These are phyloP conservation scores for Acer campestre DNA, from an alignment of 345 rosid species.

Conservation along the genomic window DNA sequence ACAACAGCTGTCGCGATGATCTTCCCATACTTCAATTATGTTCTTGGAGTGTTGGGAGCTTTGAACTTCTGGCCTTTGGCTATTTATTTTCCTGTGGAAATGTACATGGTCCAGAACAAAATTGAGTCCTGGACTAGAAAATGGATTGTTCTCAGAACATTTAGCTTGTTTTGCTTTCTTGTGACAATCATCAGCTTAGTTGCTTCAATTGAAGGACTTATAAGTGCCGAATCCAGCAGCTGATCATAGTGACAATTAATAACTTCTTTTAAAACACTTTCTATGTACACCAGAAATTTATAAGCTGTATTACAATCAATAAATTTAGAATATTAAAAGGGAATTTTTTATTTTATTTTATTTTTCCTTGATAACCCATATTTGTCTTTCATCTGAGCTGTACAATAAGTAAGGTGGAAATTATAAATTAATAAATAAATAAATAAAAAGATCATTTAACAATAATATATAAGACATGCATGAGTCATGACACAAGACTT, in stretches of 20 bases:
- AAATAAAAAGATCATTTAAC: too few relatives aligned
- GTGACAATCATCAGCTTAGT: slow-evolving; percentile 37
- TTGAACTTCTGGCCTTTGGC: slow-evolving; percentile 72
- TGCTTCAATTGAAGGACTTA: slow-evolving; percentile 47
- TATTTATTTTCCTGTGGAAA: slow-evolving; percentile 68
- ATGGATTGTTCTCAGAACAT: slow-evolving; percentile 53
- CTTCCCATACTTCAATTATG: slow-evolving; percentile 69
- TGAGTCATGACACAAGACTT: too few relatives aligned
- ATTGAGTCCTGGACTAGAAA: slow-evolving; percentile 45
- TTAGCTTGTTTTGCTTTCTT: slow-evolving; percentile 53
- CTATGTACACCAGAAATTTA: not conserved
- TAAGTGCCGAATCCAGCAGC: slow-evolving; percentile 43
- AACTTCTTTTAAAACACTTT: too few relatives aligned
- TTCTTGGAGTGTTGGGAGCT: slow-evolving; percentile 59
- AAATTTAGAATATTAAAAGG: too few relatives aligned
- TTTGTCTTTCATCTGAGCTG: too few relatives aligned
- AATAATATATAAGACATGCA: too few relatives aligned
- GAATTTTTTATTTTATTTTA: too few relatives aligned
- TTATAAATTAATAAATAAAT: too few relatives aligned
- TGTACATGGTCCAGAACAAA: slow-evolving; percentile 56
- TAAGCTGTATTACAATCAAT: too few relatives aligned
- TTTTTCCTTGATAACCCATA: too few relatives aligned
- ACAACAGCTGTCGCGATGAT: slow-evolving; percentile 42
- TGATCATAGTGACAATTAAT: not conserved
- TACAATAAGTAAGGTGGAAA: too few relatives aligned